Evolutionary conservation across 306 rosid species (phyloP).

Genomic region (barrel medic (Medicago truncatula)): MtrunA17r5.0-ANR NC_053042.1:42817501-42818000

Average conservation of each 20-base stretch:
- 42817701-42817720: slow-evolving; percentile 27
- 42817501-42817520: slow-evolving; percentile 46
- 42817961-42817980: slow-evolving; percentile 42
- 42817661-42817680: slow-evolving; percentile 10
- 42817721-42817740: slow-evolving; percentile 27
- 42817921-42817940: slow-evolving; percentile 39
- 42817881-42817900: slow-evolving; percentile 36
- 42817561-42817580: slow-evolving; percentile 42
- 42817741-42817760: slow-evolving; percentile 53
- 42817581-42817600: slow-evolving; percentile 52
- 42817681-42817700: slow-evolving; percentile 29
- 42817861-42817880: slow-evolving; percentile 37
- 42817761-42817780: slow-evolving; percentile 39
- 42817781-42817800: slow-evolving; percentile 38
- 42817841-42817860: slow-evolving; percentile 46
- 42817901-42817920: slow-evolving; percentile 44
- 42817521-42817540: slow-evolving; percentile 42
- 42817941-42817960: slow-evolving; percentile 46
- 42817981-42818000: slow-evolving; percentile 42
- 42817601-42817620: slow-evolving; percentile 49
- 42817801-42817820: slow-evolving; percentile 40
- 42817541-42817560: slow-evolving; percentile 47
- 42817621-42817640: slow-evolving; percentile 44
- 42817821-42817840: slow-evolving; percentile 43
- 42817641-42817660: slow-evolving; percentile 51